Percentiles rank a stretch among this genome's conserved stretches.
Evolutionary conservation across 768 basidiomycete species (phyloP).

Genomic region (Neoboletus magnificus): DNA sequence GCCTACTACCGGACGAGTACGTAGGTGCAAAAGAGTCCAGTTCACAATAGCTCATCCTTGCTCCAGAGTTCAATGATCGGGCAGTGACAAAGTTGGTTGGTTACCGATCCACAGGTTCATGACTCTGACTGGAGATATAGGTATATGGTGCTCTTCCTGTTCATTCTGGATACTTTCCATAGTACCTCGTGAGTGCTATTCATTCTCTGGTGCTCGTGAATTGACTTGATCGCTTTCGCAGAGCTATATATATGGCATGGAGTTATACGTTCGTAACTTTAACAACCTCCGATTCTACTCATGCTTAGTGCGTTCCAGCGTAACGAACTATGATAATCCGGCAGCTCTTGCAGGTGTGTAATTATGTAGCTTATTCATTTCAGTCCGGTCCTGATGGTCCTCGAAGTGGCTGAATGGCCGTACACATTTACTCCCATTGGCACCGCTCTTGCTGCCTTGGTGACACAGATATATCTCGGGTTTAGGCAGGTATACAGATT

Average conservation of each 20-base stretch:
- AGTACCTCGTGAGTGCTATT: conserved; percentile 9
- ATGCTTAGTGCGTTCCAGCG: not conserved
- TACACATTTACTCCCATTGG: conserved; percentile 50
- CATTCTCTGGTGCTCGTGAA: not conserved
- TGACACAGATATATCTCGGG: conserved; percentile 47
- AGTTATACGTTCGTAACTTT: conserved; percentile 8
- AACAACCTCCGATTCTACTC: not conserved
- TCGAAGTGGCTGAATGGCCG: conserved; percentile 37
- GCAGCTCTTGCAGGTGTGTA: not conserved
- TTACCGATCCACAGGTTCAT: not conserved
- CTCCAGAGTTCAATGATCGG: conserved; percentile 14
- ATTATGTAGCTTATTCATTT: too few relatives aligned
- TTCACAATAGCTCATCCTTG: not conserved
- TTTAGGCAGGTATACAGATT: conserved; percentile 35
- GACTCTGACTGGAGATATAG: not conserved
- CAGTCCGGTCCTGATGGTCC: not conserved
- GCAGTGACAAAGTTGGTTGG: conserved; percentile 1
- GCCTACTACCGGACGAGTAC: conserved; percentile 30
- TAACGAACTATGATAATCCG: too few relatives aligned
- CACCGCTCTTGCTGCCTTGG: too few relatives aligned
- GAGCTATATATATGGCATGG: conserved; percentile 22
- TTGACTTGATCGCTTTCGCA: not conserved
- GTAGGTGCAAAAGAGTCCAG: not conserved
- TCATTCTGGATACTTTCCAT: conserved; percentile 17
- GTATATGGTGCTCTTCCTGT: conserved; percentile 14